Base-by-base conservation (phyloP, 1,139 yeast genomes). In the Geotrichum macrosporum region DNA sequence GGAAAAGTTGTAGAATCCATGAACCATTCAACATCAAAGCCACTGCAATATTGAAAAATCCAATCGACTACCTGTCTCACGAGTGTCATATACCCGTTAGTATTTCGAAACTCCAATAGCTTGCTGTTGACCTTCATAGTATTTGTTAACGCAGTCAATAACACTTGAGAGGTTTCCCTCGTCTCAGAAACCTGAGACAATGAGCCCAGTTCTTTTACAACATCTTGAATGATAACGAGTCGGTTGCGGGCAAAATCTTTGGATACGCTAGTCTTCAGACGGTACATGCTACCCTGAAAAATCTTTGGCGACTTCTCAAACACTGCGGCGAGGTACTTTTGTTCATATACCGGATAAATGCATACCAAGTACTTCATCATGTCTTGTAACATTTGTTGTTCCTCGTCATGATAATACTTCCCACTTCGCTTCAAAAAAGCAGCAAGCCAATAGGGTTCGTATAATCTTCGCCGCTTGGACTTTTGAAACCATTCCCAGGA, bases 401-500 rank as follows among this genome's bases (percentile, higher is more conserved):
- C 32, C 19, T 41, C 49, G 31, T 40, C 45, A 15, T n/a, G 12
- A 26, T 46, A 46, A 44, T 32, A 38, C 10, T 19, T 16, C n/a
- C 21, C 22, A 5, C 33, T 10, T 9, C 21, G 13, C 22, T 22
- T 24, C 12, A 46, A n/a, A 8, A 46, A 31, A 5, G 22, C 30
- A 3, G 42, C 37, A 6, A 31, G 26, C 49, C 49, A 46, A 20
- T 35, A 46, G 9, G 49, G 39, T 19, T 46, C 49, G 30, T 35
- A 41, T 20, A 26, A 35, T 1, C 18, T 15, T 21, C 38, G 30
- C 13, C 32, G 19, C 3, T 13, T 13, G 5, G 49, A 46, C 21
- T 32, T 22, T 8, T 27, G 42, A 31, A 35, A 40, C 45, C 49
- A 41, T 19, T 40, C 41, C 49, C 45, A 41, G 3, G 49, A 42